Base-by-base conservation (phyloP, 148 eudicot species). In the Cornus controversa region DNA sequence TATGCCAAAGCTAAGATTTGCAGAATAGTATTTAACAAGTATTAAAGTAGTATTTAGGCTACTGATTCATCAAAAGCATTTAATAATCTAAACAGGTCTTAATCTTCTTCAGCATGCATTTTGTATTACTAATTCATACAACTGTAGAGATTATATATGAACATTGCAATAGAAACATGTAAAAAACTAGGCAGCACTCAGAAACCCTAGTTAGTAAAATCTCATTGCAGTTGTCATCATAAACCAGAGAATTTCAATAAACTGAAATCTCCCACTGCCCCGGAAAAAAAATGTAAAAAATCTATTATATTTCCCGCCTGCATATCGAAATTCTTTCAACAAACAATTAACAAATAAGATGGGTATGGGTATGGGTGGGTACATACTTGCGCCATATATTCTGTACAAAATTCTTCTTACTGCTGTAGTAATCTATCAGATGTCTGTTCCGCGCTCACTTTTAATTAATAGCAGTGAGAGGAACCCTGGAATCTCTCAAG, bases 381-480 rank as follows among this genome's bases (percentile, higher is more conserved):
- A 42, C 57, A 60, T 60, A 6, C 66, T 36, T 40, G 65, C 53
- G 36, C 53, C 76, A 80, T 18, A 85, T 81, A 77, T 80, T 77
- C 84, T 86, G 84, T 87, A 89, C 92, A 86, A 66, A 70, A 75
- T 76, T 75, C 63, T 69, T 1, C 64, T 63, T 76, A 64, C 26
- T 53, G 73, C 73, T 65, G 72, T 72, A 79, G 54, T 79, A 77
- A 76, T 78, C 81, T 70, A 72, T 64, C 76, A 20, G 31, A n/a
- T n/a, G 57, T 54, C 6, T 40, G 75, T 31, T 75, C 20, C 3
- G 77, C 70, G 3, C 69, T n/a, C n/a, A n/a, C 27, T 64, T 78
- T 84, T 72, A 93, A 69, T 96, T 96, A 27, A 95, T 85, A 79
- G 99, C 88, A 37, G 93, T 89, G 77, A 96, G 98, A 74, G 99